phyloP scores from a whole-genome alignment of 2,329 filamentous ascomycete species.

The Fusarium armeniacum region DNA sequence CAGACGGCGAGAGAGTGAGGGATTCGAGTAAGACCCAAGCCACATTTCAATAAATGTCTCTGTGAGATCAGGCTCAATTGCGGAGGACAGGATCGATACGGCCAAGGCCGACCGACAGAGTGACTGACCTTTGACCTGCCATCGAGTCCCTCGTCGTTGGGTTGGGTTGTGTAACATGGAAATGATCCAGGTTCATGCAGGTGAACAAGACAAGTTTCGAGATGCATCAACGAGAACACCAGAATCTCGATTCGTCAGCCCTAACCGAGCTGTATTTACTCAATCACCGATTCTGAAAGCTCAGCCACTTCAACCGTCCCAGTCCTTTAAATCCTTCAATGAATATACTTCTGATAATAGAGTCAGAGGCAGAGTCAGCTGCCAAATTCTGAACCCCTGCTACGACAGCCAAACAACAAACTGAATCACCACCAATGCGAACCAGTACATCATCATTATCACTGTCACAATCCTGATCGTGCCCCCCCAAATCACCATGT shows the following conservation, averaged over 20 bases:
- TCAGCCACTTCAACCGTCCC: slow-evolving; percentile 14
- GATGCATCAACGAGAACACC: slow-evolving; percentile 20
- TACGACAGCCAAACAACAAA: slow-evolving; percentile 20
- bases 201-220: slow-evolving; percentile 23
- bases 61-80: slow-evolving; percentile 15
- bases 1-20: slow-evolving; percentile 5
- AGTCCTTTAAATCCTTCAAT: slow-evolving; percentile 4
- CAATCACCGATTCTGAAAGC: slow-evolving; percentile 8
- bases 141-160: slow-evolving; percentile 4
- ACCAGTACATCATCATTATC: slow-evolving; percentile 15
- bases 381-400: slow-evolving; percentile 16
- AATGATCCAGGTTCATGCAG: slow-evolving; percentile 29
- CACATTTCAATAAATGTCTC: slow-evolving; percentile 25
- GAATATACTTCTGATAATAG: not conserved
- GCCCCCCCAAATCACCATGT: slow-evolving; percentile 21
- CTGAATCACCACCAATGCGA: slow-evolving; percentile 15
- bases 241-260: slow-evolving; percentile 37
- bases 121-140: not conserved
- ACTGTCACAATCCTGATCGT: slow-evolving; percentile 16
- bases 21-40: slow-evolving; percentile 27
- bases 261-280: slow-evolving; percentile 4
- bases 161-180: slow-evolving; percentile 29
- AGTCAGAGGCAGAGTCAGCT: slow-evolving; percentile 12
- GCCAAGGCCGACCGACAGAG: slow-evolving; percentile 4
- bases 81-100: slow-evolving; percentile 20